These are phyloP conservation scores for Panus rudis DNA, from an alignment of 768 basidiomycete genomes.

Conservation along the genomic window DNA sequence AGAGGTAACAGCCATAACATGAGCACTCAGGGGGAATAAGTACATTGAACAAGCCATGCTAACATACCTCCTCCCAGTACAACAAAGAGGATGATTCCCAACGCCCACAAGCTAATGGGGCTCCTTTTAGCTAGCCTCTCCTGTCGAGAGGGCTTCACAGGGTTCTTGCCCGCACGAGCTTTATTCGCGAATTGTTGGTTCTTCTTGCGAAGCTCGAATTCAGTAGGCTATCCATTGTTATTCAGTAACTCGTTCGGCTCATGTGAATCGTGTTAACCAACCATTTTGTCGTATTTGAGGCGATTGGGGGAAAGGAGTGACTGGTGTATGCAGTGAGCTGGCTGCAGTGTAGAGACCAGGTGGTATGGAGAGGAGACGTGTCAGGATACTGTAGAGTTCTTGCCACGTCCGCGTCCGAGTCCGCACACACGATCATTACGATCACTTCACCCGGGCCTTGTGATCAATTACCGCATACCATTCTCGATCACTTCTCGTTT, in stretches of 20 bases:
- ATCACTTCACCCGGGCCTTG: background rate
- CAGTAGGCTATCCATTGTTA: constrained; percentile 52
- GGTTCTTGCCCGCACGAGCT: constrained; percentile 69
- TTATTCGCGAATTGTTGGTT: constrained; percentile 77
- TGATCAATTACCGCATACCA: background rate
- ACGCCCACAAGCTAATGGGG: constrained; percentile 68
- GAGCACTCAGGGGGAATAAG: background rate
- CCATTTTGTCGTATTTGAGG: constrained; percentile 21
- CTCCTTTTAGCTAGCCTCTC: constrained; percentile 66
- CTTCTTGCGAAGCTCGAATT: constrained; percentile 75
- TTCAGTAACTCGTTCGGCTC: background rate
- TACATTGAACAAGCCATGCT: background rate
- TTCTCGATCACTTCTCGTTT: background rate
- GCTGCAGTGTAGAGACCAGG: constrained; percentile 2
- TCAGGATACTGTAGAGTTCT: constrained; percentile 3
- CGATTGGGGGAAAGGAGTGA: constrained; percentile 22
- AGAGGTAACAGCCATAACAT: constrained; percentile 1
- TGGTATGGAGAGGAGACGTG: constrained; percentile 7
- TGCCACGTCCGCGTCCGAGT: constrained; percentile 2
- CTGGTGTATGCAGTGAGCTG: constrained; percentile 9
- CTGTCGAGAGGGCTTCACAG: constrained; percentile 63
- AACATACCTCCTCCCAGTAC: constrained; percentile 72
- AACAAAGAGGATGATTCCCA: constrained; percentile 70
- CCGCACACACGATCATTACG: background rate
- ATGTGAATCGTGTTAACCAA: constrained; percentile 11